These are phyloP conservation scores for Debaryomyces sp. DNA, from an alignment of 1,139 yeast species.

Conservation along the genomic window DNA sequence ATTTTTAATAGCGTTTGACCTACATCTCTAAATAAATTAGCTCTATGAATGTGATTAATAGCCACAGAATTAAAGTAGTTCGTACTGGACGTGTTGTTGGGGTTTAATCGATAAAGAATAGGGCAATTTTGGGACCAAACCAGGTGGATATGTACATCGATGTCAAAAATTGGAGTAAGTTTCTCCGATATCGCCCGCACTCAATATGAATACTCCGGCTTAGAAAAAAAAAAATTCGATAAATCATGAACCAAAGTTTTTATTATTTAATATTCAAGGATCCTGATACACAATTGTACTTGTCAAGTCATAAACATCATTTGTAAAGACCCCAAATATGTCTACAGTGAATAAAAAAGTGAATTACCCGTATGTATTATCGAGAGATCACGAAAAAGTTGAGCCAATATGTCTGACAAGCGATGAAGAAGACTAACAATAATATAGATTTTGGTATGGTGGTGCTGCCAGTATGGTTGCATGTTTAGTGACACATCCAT, in stretches of 20 bases:
- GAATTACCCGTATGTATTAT: conserved; percentile 11
- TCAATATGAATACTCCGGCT: not conserved
- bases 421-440: not conserved
- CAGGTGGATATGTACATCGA: not conserved
- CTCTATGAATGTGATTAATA: not conserved
- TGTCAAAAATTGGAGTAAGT: not conserved
- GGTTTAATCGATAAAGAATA: not conserved
- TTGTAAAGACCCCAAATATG: conserved; percentile 39
- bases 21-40: not conserved
- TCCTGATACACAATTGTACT: not conserved
- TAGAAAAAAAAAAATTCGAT: not conserved
- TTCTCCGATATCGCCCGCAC: conserved; percentile 3
- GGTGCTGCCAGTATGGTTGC: conserved; percentile 72
- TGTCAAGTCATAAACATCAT: conserved; percentile 46
- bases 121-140: not conserved
- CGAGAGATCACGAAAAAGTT: not conserved
- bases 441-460: conserved; percentile 48
- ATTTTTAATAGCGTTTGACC: not conserved
- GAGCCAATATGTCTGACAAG: not conserved
- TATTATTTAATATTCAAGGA: not conserved
- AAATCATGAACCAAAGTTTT: not conserved
- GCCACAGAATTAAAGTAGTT: not conserved
- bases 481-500: conserved; percentile 67
- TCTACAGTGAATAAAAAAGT: conserved; percentile 33
- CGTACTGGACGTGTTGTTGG: not conserved